Conservation (phyloP, 805 yeast genomes). For the Candida namnaoensis region DNA sequence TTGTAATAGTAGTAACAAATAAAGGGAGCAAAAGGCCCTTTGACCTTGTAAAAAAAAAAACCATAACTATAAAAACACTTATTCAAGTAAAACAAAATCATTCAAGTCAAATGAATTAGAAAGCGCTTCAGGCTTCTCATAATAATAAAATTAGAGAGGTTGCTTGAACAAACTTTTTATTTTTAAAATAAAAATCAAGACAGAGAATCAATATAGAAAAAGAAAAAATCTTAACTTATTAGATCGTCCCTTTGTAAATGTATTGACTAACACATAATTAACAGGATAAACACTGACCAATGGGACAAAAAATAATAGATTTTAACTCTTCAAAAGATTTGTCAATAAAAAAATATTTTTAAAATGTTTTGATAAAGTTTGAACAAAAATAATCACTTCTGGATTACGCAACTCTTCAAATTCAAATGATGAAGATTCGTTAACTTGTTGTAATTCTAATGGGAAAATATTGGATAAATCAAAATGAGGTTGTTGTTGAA, state of each 20-base stretch:
- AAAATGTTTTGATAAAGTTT: not conserved
- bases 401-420: slow-evolving; percentile 37
- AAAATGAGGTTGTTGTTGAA: not conserved
- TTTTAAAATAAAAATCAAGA: not conserved
- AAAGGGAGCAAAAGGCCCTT: too few relatives aligned
- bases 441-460: slow-evolving; percentile 8
- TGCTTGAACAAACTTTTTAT: not conserved
- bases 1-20: too few relatives aligned
- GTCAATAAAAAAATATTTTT: too few relatives aligned
- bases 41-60: too few relatives aligned
- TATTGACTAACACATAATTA: not conserved
- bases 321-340: too few relatives aligned
- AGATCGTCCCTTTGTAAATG: not conserved
- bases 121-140: slow-evolving; percentile 22
- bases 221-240: too few relatives aligned
- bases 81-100: slow-evolving; percentile 19
- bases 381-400: slow-evolving; percentile 28
- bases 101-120: slow-evolving; percentile 20
- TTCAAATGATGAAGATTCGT: slow-evolving; percentile 10
- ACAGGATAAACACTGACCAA: slow-evolving; percentile 1
- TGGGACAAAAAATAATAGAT: slow-evolving; percentile 2
- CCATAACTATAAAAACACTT: not conserved
- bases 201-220: too few relatives aligned
- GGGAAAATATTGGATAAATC: not conserved
- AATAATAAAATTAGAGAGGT: slow-evolving; percentile 4